Evolutionary conservation across 2,329 filamentous ascomycete species (phyloP), one percentile per base, ranked within the genome.

Genomic region (Claviceps sp.): DNA sequence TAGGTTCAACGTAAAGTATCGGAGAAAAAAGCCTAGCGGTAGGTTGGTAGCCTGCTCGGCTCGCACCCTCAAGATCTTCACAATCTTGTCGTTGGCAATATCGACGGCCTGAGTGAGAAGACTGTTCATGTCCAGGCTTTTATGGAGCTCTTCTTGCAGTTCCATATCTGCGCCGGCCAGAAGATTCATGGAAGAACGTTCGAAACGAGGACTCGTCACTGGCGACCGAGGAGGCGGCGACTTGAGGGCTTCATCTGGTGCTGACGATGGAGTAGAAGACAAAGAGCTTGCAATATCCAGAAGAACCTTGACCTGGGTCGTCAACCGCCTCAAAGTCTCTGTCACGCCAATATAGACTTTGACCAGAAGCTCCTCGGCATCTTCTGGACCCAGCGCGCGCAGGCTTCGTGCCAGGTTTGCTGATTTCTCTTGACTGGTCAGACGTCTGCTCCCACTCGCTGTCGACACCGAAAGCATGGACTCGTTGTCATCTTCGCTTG

Each of bases 301-400:
- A n/a, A 98, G 70, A 9, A 97, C 83, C 66, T 98, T 98, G 52
- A 93, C 86, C 64, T 97, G 91, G 0, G 89, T 90, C 18, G 88
- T 89, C 7, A 96, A 72, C 61, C 93, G 79, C 52, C 93, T 78
- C 47, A 98, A 66, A 3, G 87, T 87, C 70, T 98, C 93, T 4
- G 91, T 85, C 8, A 96, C 84, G 37, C 86, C 82, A 18, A 89
- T 85, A 62, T 97, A 98, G 16, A 95, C 85, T 53, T 81, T 87
- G 34, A 82, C 74, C 14, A 97, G 77, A 59, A 97, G 78, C 6
- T 83, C 79, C 66, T 97, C 91, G 0, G 89, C 88, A 67, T 95
- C 89, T 52, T 85, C 82, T 1, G 87, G 74, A 51, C 94, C 89
- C 54, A 98, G 72, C 0, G 87, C 82, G 18, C 91, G 82, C 30